Percentiles rank a stretch among this genome's conserved stretches.
Evolutionary conservation across 176 grass and related monocot genomes (phyloP).

Genomic region (Tuctoria greenei): DNA sequence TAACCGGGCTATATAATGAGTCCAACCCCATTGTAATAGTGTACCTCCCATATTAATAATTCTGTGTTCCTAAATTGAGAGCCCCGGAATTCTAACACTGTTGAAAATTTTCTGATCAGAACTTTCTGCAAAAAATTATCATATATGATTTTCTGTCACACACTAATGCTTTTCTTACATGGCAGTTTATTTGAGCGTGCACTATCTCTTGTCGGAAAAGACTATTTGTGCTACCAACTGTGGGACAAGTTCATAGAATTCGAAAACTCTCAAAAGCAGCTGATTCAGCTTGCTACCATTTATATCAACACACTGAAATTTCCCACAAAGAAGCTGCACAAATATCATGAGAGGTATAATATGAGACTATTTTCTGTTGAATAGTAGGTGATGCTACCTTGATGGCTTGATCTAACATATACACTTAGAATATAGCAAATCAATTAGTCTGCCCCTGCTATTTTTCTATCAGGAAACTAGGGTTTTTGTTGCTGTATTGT

Average conservation of each 20-base stretch:
- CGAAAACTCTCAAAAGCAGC: slow-evolving; percentile 75
- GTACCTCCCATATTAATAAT: too few species aligned
- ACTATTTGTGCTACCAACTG: slow-evolving; percentile 71
- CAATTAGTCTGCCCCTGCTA: not conserved
- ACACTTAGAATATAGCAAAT: not conserved
- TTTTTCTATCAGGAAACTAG: not conserved
- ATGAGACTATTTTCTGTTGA: slow-evolving; percentile 19
- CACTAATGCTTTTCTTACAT: slow-evolving; percentile 33
- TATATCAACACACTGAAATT: slow-evolving; percentile 70
- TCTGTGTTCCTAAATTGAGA: too few species aligned
- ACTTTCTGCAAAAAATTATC: slow-evolving; percentile 26
- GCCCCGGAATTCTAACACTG: too few species aligned
- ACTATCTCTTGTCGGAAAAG: slow-evolving; percentile 77
- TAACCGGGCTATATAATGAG: too few species aligned
- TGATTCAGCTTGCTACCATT: slow-evolving; percentile 70
- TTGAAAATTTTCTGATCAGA: slow-evolving; percentile 20
- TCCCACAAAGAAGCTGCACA: slow-evolving; percentile 81
- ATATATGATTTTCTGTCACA: not conserved
- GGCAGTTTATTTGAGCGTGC: slow-evolving; percentile 80
- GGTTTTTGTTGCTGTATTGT: not conserved
- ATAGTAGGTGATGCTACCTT: not conserved
- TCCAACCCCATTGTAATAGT: too few species aligned
- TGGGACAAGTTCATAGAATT: slow-evolving; percentile 94
- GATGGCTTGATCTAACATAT: slow-evolving; percentile 11
- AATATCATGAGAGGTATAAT: slow-evolving; percentile 82